Conservation (phyloP, 2,329 filamentous ascomycete genomes). For the Juglanconis juglandina region DNA sequence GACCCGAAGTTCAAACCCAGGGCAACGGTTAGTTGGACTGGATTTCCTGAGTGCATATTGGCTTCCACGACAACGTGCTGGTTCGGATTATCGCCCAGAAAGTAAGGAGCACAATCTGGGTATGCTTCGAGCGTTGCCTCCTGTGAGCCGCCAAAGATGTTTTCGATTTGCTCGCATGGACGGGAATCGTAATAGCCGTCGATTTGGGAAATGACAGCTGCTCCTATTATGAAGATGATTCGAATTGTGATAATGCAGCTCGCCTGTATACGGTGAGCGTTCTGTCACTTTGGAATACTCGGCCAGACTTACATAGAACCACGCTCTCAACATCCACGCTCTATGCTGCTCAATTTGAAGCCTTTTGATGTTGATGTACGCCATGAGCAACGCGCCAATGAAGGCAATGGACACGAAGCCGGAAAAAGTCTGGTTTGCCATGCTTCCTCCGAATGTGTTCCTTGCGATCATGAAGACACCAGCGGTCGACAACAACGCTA, state of each 20-base stretch:
- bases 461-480: slow-evolving; percentile 52
- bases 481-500: slow-evolving; percentile 43
- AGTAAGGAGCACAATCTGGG: slow-evolving; percentile 41
- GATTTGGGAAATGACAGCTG: slow-evolving; percentile 34
- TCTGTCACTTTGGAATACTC: not conserved
- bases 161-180: slow-evolving; percentile 48
- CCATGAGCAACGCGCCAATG: slow-evolving; percentile 39
- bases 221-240: slow-evolving; percentile 42
- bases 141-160: slow-evolving; percentile 29
- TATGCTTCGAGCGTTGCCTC: slow-evolving; percentile 34
- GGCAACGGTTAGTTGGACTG: slow-evolving; percentile 34
- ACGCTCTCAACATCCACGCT: slow-evolving; percentile 59
- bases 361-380: slow-evolving; percentile 54
- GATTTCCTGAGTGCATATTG: slow-evolving; percentile 28
- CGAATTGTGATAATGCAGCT: slow-evolving; percentile 50
- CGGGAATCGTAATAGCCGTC: slow-evolving; percentile 26
- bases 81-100: slow-evolving; percentile 25
- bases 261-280: slow-evolving; percentile 27
- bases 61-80: slow-evolving; percentile 30
- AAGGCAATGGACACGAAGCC: slow-evolving; percentile 44
- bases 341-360: slow-evolving; percentile 62
- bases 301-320: slow-evolving; percentile 38
- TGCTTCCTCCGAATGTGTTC: slow-evolving; percentile 49
- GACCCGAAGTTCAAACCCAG: slow-evolving; percentile 50
- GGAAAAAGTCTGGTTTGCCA: slow-evolving; percentile 45